These are phyloP conservation scores for Anisodus tanguticus DNA, from an alignment of 257 asterid species.

Conservation along the genomic window DNA sequence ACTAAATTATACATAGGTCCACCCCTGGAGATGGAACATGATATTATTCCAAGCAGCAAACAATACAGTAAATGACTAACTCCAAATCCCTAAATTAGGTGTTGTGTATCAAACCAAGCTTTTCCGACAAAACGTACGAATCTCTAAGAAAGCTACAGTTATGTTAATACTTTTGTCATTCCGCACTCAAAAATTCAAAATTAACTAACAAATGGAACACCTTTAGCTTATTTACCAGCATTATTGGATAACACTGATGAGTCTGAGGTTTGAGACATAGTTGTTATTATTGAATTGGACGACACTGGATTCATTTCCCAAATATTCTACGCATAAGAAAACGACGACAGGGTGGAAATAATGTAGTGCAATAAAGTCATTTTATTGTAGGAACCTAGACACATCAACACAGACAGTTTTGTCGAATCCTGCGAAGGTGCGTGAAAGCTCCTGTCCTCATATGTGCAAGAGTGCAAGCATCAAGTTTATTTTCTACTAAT, in stretches of 20 bases:
- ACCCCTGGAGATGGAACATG: no score
- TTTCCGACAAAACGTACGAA: neutral
- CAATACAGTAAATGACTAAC: neutral
- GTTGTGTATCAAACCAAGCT: neutral
- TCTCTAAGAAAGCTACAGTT: neutral
- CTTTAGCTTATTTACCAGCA: constrained; percentile 23
- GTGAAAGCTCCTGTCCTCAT: constrained; percentile 8
- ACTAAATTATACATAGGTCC: no score
- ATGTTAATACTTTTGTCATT: neutral
- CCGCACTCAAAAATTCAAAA: neutral
- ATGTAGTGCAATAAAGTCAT: constrained; percentile 9
- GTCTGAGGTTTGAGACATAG: neutral
- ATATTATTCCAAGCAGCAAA: neutral
- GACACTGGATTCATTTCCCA: neutral
- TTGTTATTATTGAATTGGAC: neutral
- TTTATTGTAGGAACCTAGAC: neutral
- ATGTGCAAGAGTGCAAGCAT: neutral
- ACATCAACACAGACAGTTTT: neutral
- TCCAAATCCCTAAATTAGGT: neutral
- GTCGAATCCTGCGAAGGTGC: neutral
- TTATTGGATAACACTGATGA: neutral
- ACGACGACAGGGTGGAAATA: neutral
- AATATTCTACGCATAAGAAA: neutral
- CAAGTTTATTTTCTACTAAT: neutral
- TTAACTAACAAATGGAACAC: neutral